phyloP scores from a whole-genome alignment of 139 green algal species.

The Chlorella ohadii region DNA sequence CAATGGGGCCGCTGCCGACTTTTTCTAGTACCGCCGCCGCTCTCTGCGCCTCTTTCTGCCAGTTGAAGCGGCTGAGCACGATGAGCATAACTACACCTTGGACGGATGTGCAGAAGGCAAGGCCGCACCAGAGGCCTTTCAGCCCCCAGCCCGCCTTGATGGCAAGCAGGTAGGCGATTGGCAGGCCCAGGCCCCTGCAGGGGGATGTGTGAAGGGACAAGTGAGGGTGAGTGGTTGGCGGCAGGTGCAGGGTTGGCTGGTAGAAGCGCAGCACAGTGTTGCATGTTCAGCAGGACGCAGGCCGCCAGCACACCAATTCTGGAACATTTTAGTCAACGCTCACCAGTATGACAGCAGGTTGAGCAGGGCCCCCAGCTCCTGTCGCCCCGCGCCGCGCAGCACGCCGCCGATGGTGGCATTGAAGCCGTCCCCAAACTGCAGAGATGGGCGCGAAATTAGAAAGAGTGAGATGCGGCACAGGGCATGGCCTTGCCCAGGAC shows the following conservation, averaged over 20 bases:
- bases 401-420: constrained; percentile 53
- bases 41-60: neutral
- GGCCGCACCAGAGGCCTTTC: constrained; percentile 66
- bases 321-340: no score
- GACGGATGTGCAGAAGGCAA: constrained; percentile 31
- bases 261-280: no score
- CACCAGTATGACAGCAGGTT: constrained; percentile 47
- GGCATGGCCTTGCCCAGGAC: no score
- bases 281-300: no score
- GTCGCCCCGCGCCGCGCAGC: constrained; percentile 45
- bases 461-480: no score
- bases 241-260: no score
- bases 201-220: no score
- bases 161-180: constrained; percentile 58
- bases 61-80: constrained; percentile 15
- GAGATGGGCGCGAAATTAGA: no score
- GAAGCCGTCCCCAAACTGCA: constrained; percentile 64
- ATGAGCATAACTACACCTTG: constrained; percentile 5
- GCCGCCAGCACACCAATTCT: no score
- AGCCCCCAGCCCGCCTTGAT: constrained; percentile 50
- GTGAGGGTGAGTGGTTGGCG: neutral
- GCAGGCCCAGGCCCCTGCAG: constrained; percentile 58
- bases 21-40: neutral
- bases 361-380: constrained; percentile 42
- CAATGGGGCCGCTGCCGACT: neutral